Evolutionary conservation across 2,329 filamentous ascomycete species (phyloP).

Genomic region (Neospermospora avenae): DNA sequence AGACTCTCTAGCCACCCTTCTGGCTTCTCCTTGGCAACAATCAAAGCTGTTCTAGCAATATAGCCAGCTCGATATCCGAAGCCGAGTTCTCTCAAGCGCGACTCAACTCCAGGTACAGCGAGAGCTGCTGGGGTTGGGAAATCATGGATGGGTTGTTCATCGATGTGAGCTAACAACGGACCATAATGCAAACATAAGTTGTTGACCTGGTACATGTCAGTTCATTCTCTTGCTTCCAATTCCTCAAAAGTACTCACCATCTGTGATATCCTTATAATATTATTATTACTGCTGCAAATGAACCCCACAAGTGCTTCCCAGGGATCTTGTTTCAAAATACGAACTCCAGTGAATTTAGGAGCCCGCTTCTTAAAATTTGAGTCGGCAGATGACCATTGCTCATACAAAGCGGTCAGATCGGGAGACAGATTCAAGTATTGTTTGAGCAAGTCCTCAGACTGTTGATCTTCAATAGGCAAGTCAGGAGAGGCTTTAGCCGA

Average conservation of each 20-base stretch:
- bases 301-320: constrained; percentile 95
- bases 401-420: constrained; percentile 74
- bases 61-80: constrained; percentile 97
- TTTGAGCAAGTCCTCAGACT: constrained; percentile 69
- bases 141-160: constrained; percentile 73
- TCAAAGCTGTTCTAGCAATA: constrained; percentile 78
- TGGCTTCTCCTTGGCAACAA: constrained; percentile 65
- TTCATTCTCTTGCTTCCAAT: background rate
- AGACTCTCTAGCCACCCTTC: constrained; percentile 73
- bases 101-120: constrained; percentile 71
- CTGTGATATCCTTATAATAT: constrained; percentile 89
- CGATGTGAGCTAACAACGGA: constrained; percentile 66
- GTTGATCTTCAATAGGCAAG: constrained; percentile 49
- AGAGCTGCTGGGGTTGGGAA: constrained; percentile 77
- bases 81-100: constrained; percentile 74
- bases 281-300: constrained; percentile 99
- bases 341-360: constrained; percentile 81
- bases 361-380: constrained; percentile 86
- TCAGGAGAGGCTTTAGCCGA: constrained; percentile 38
- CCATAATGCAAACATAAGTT: constrained; percentile 90
- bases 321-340: constrained; percentile 89
- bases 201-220: constrained; percentile 53
- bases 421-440: constrained; percentile 85
- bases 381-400: constrained; percentile 82
- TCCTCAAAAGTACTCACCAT: constrained; percentile 59